phyloP scores from a whole-genome alignment of 1,139 yeast genomes.

The Zygoascus sp. region DNA sequence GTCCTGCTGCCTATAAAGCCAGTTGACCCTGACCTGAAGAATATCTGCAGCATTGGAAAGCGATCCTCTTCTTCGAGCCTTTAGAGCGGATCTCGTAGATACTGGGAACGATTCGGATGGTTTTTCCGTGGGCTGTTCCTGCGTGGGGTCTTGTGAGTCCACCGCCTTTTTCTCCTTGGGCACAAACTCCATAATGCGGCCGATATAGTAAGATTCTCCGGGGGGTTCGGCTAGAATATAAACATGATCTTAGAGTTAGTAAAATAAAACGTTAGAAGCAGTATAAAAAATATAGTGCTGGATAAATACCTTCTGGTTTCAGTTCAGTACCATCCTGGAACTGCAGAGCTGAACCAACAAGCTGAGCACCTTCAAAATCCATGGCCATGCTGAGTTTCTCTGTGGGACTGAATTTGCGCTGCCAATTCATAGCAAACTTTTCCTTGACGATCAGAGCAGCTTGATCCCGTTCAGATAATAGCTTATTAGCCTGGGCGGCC shows the following conservation, averaged over 20 bases:
- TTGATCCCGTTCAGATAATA: constrained; percentile 2
- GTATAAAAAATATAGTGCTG: background rate
- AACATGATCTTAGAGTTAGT: constrained; percentile 49
- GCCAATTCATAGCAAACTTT: constrained; percentile 36
- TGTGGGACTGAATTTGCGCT: constrained; percentile 28
- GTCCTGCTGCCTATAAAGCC: constrained; percentile 91
- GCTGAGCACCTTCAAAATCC: constrained; percentile 41
- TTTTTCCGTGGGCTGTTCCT: background rate
- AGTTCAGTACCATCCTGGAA: constrained; percentile 34
- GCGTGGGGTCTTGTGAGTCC: background rate
- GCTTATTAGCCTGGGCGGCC: constrained; percentile 1
- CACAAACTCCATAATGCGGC: constrained; percentile 75
- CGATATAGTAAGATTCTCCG: constrained; percentile 91
- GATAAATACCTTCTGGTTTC: constrained; percentile 32
- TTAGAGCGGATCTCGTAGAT: constrained; percentile 21
- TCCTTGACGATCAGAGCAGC: constrained; percentile 12
- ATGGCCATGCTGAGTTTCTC: constrained; percentile 31
- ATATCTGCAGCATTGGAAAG: constrained; percentile 41
- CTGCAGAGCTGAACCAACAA: constrained; percentile 36
- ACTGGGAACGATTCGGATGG: background rate
- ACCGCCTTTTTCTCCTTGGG: constrained; percentile 13
- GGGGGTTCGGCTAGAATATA: constrained; percentile 92
- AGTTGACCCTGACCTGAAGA: constrained; percentile 67
- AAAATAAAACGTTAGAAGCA: background rate
- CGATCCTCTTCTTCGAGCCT: constrained; percentile 11